Conservation (phyloP, 23 red algal genomes). For the Agarophyton chilense region DNA sequence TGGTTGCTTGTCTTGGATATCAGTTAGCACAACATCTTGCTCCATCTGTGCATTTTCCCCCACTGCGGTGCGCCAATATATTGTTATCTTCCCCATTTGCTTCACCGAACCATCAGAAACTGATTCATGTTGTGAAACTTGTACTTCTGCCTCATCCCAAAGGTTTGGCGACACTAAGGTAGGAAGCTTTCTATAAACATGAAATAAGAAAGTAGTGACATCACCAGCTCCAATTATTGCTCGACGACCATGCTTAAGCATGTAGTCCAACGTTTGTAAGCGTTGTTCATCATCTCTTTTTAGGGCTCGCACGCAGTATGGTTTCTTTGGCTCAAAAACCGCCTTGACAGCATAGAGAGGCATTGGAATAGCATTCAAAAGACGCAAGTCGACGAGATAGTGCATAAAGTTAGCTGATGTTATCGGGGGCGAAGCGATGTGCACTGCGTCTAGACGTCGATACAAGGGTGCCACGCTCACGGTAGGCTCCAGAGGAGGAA, state of each 20-base stretch:
- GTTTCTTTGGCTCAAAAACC: constrained; percentile 21
- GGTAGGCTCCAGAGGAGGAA: constrained; percentile 64
- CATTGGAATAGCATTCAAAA: constrained; percentile 57
- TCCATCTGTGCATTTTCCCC: constrained; percentile 69
- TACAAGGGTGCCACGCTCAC: constrained; percentile 43
- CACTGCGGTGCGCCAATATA: constrained; percentile 68
- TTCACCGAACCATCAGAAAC: background rate
- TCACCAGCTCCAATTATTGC: constrained; percentile 60
- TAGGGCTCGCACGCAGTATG: constrained; percentile 42
- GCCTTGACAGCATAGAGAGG: constrained; percentile 51
- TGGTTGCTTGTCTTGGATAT: constrained; percentile 16
- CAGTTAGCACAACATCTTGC: constrained; percentile 16
- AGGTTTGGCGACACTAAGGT: background rate
- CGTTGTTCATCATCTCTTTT: constrained; percentile 11
- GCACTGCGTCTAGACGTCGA: constrained; percentile 3
- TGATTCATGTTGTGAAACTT: constrained; percentile 22
- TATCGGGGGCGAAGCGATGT: background rate
- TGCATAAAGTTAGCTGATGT: constrained; percentile 8
- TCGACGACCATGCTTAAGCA: constrained; percentile 26
- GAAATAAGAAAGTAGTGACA: constrained; percentile 52
- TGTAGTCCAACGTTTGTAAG: constrained; percentile 38
- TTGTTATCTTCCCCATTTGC: constrained; percentile 54
- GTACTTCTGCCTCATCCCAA: constrained; percentile 14
- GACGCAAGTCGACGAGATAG: constrained; percentile 66
- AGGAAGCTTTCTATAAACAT: constrained; percentile 41